Evolutionary conservation across 257 asterid species (phyloP).

Genomic region (Scutellaria galericulata): DNA sequence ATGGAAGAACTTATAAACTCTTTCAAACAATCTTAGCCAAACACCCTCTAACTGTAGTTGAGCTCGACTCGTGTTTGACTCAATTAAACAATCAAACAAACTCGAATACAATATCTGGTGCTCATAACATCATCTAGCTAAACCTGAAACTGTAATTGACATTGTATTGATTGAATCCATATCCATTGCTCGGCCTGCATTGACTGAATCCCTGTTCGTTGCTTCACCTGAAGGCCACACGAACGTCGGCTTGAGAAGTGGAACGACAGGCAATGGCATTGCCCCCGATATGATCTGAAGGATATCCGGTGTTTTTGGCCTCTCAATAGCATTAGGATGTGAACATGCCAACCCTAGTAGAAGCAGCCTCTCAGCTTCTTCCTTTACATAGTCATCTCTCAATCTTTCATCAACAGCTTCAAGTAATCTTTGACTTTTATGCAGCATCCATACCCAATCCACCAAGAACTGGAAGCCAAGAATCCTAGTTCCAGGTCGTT

Average conservation of each 20-base stretch:
- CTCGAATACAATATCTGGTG: background rate
- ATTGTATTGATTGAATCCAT: slow-evolving; percentile 24
- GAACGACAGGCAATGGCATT: slow-evolving; percentile 39
- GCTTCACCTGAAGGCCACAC: slow-evolving; percentile 47
- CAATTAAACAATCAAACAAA: background rate
- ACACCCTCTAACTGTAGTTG: background rate
- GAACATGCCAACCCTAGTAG: slow-evolving; percentile 56
- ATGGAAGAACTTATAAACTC: no score
- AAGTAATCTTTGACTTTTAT: slow-evolving; percentile 38
- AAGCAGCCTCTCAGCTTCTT: slow-evolving; percentile 48
- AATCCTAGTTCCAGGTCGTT: slow-evolving; percentile 38
- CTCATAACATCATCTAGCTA: background rate
- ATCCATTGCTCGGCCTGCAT: slow-evolving; percentile 25
- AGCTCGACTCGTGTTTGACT: background rate
- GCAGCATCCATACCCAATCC: slow-evolving; percentile 51
- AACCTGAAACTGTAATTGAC: background rate
- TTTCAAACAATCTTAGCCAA: no score
- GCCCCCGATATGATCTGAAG: slow-evolving; percentile 42
- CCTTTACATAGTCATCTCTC: slow-evolving; percentile 36
- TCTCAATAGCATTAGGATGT: slow-evolving; percentile 46
- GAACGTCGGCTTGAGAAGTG: slow-evolving; percentile 50
- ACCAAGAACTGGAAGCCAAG: slow-evolving; percentile 36
- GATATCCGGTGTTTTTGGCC: slow-evolving; percentile 45
- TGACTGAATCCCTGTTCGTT: slow-evolving; percentile 9
- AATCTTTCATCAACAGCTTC: slow-evolving; percentile 43